Conservation (phyloP, 2,329 filamentous ascomycete species). For the Trichoderma cornu-damae region DNA sequence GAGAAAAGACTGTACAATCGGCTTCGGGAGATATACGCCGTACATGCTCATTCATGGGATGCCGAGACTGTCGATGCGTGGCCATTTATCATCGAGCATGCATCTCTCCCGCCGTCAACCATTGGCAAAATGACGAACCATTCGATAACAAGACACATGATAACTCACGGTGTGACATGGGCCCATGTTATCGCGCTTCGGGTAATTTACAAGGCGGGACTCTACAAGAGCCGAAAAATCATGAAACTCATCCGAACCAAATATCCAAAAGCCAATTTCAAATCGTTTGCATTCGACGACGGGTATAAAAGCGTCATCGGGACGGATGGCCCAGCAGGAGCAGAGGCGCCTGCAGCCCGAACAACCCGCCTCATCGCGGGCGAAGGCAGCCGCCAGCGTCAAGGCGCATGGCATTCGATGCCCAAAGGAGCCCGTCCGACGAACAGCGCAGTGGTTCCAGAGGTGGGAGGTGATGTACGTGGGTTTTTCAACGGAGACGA, state of each 20-base stretch:
- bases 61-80: background rate
- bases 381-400: background rate
- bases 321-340: background rate
- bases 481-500: background rate
- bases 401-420: background rate
- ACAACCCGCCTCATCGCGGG: background rate
- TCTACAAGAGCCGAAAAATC: constrained; percentile 9
- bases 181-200: constrained; percentile 9
- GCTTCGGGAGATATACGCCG: background rate
- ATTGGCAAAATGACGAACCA: constrained; percentile 17
- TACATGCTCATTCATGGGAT: constrained; percentile 11
- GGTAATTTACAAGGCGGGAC: constrained; percentile 12
- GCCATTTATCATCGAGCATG: constrained; percentile 13
- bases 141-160: background rate
- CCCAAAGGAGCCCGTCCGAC: background rate
- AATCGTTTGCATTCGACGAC: background rate
- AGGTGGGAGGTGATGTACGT: background rate
- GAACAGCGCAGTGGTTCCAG: background rate
- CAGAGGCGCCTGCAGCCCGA: background rate
- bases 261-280: constrained; percentile 13
- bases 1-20: constrained; percentile 9
- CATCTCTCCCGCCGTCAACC: constrained; percentile 9
- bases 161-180: constrained; percentile 11
- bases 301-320: background rate
- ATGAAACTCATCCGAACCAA: background rate